Evolutionary conservation across 2,329 filamentous ascomycete genomes (phyloP).

Genomic region (Fusarium multiceps): DNA sequence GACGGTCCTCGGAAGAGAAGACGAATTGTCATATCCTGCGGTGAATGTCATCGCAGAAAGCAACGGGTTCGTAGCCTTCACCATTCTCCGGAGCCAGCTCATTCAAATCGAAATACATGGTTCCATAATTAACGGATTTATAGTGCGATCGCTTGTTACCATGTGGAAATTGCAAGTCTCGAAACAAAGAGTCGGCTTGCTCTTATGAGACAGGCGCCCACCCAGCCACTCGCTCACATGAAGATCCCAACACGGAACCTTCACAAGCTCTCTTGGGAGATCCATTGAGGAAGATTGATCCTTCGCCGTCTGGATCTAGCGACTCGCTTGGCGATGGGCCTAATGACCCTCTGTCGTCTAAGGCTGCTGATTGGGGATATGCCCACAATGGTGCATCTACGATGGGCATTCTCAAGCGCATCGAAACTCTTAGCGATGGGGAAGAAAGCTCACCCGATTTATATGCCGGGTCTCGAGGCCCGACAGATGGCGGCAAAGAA

Average conservation of each 20-base stretch:
- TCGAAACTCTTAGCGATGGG: slow-evolving; percentile 58
- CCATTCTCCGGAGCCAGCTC: no score
- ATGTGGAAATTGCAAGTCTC: slow-evolving; percentile 68
- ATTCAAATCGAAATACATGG: not conserved
- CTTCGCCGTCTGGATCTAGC: not conserved
- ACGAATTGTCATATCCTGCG: slow-evolving; percentile 71
- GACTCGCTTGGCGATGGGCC: slow-evolving; percentile 2
- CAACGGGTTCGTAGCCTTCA: slow-evolving; percentile 60
- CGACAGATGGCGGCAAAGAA: slow-evolving; percentile 36
- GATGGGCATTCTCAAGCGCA: slow-evolving; percentile 65
- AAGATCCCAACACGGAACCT: not conserved
- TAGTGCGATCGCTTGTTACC: slow-evolving; percentile 70
- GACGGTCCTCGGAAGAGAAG: slow-evolving; percentile 59
- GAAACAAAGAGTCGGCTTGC: slow-evolving; percentile 67
- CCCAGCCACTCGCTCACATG: slow-evolving; percentile 47
- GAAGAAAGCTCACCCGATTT: slow-evolving; percentile 30
- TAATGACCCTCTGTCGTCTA: slow-evolving; percentile 53
- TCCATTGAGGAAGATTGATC: not conserved
- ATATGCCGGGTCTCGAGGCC: not conserved
- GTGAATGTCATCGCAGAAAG: slow-evolving; percentile 72
- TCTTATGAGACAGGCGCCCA: slow-evolving; percentile 66
- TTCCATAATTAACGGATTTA: slow-evolving; percentile 5
- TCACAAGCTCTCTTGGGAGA: not conserved
- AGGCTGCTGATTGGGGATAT: slow-evolving; percentile 66
- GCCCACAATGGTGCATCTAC: slow-evolving; percentile 63